A percentile compares a stretch with the other conserved stretches of the same genome.
Evolutionary conservation across 257 asterid genomes (phyloP).

Genomic region (Lantana camara): DNA sequence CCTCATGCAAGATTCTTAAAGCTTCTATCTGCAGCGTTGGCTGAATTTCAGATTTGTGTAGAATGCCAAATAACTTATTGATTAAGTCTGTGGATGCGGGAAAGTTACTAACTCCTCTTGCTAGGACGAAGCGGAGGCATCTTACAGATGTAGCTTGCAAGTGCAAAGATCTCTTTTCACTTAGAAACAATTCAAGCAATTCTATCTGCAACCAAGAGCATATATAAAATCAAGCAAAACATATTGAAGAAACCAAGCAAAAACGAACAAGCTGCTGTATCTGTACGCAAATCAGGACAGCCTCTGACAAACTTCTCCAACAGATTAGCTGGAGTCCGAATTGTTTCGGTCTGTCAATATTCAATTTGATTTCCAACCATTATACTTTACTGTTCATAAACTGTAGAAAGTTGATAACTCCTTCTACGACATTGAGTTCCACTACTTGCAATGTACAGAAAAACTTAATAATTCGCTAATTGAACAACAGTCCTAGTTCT

Average conservation of each 20-base stretch:
- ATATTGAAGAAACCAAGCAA: conserved; percentile 12
- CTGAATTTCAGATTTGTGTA: conserved; percentile 48
- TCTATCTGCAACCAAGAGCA: conserved; percentile 53
- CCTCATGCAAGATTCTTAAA: conserved; percentile 68
- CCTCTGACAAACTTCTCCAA: conserved; percentile 10
- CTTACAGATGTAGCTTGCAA: conserved; percentile 61
- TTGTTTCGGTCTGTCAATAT: conserved; percentile 7
- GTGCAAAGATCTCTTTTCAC: conserved; percentile 50
- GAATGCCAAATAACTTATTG: conserved; percentile 46
- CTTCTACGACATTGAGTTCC: conserved; percentile 9
- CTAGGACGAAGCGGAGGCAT: conserved; percentile 54
- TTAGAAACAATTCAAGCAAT: conserved; percentile 54
- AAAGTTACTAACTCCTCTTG: conserved; percentile 48
- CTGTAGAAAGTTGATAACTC: not conserved
- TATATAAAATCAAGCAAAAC: conserved; percentile 15
- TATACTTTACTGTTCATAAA: not conserved
- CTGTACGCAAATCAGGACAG: conserved; percentile 2
- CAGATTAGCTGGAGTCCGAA: conserved; percentile 7
- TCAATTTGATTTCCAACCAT: conserved; percentile 5
- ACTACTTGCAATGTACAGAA: conserved; percentile 6
- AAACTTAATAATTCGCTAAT: not conserved
- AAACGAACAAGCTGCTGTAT: not conserved
- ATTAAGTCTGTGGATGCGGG: conserved; percentile 40
- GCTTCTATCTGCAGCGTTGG: conserved; percentile 57
- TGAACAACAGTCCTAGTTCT: conserved; percentile 1